Base-by-base conservation (phyloP, 192 early-diverging fungal species). In the Backusella westeae region DNA sequence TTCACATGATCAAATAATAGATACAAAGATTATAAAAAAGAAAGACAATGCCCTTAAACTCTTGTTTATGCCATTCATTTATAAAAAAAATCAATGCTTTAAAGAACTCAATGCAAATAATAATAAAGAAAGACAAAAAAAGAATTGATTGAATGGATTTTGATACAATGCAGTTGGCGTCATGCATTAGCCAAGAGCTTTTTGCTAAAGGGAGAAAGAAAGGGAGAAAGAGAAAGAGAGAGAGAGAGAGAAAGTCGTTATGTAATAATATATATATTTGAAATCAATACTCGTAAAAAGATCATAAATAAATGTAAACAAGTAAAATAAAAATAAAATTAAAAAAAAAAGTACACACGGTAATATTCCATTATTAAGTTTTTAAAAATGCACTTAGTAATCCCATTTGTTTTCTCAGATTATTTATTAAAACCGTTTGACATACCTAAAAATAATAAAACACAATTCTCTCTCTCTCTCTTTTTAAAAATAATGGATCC, bases 401-500 rank as follows among this genome's bases (percentile, higher is more conserved):
- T 23, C 56, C 9, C 56, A 23, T 63, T 14, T 63, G 17, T 49
- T 49, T 49, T 49, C 46, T 17, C 46, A 49, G 46, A 49, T 49
- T 49, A 49, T 49, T 44, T 39, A 44, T 44, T 44, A 44, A 44
- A 44, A 49, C n/a, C 19, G 6, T 6, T 49, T 49, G 19, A n/a
- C 46, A 49, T 63, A 12, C 23, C 14, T 10, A 26, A 23, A 53
- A 21, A 53, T 23, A 53, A 53, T 53, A n/a, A n/a, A 56, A 23
- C 7, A 23, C 21, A 21, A 23, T 56, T 56, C 52, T 53, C 52
- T n/a, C 53, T 59, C 8, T 59, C 53, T 59, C 23, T 7, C 3
- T 59, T 12, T 23, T 59, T 26, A 32, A 10, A 70, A 41, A 70
- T 41, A 46, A 75, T 75, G 73, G 59, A 75, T 65, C 44, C 44